A percentile compares a stretch with the other conserved stretches of the same genome.
These are phyloP conservation scores for Arabis hirsuta DNA, from an alignment of 345 rosid genomes.

Conservation along the genomic window DNA sequence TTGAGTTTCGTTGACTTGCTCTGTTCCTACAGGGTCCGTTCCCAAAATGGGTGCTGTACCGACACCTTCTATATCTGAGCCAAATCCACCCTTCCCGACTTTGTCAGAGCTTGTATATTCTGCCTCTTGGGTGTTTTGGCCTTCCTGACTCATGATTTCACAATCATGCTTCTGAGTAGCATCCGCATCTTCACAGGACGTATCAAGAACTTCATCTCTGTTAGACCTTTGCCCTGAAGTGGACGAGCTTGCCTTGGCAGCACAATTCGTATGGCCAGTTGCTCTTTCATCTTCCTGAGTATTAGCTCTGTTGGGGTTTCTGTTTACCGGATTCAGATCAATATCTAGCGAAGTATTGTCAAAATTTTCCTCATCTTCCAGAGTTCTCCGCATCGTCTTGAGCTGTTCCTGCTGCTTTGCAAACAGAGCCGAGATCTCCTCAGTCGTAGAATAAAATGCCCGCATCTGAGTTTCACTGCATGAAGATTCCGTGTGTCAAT, in stretches of 20 bases:
- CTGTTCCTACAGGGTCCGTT: slow-evolving; percentile 69
- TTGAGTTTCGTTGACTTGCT: slow-evolving; percentile 79
- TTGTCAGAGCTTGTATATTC: slow-evolving; percentile 62
- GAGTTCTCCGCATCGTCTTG: slow-evolving; percentile 88
- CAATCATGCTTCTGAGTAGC: slow-evolving; percentile 89
- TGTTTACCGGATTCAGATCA: slow-evolving; percentile 54
- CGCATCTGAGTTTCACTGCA: slow-evolving; percentile 94
- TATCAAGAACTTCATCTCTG: slow-evolving; percentile 43
- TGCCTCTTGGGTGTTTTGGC: slow-evolving; percentile 78
- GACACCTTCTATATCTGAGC: slow-evolving; percentile 78
- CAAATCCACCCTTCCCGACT: slow-evolving; percentile 66
- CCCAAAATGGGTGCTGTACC: slow-evolving; percentile 61
- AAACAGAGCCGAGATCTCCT: slow-evolving; percentile 75
- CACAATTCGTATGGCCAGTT: slow-evolving; percentile 34
- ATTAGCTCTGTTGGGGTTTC: slow-evolving; percentile 36
- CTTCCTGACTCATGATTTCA: slow-evolving; percentile 71
- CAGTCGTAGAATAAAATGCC: slow-evolving; percentile 94
- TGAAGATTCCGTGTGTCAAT: slow-evolving; percentile 27
- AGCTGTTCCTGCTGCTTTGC: slow-evolving; percentile 96
- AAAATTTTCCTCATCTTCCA: slow-evolving; percentile 91
- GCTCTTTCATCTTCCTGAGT: slow-evolving; percentile 46
- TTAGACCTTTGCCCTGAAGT: slow-evolving; percentile 57
- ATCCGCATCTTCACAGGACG: slow-evolving; percentile 77
- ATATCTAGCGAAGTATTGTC: slow-evolving; percentile 74
- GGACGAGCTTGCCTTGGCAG: slow-evolving; percentile 56